Evolutionary conservation across 2,329 filamentous ascomycete species (phyloP), one percentile per base, ranked within the genome.

Genomic region (Pyrenophora seminiperda): DNA sequence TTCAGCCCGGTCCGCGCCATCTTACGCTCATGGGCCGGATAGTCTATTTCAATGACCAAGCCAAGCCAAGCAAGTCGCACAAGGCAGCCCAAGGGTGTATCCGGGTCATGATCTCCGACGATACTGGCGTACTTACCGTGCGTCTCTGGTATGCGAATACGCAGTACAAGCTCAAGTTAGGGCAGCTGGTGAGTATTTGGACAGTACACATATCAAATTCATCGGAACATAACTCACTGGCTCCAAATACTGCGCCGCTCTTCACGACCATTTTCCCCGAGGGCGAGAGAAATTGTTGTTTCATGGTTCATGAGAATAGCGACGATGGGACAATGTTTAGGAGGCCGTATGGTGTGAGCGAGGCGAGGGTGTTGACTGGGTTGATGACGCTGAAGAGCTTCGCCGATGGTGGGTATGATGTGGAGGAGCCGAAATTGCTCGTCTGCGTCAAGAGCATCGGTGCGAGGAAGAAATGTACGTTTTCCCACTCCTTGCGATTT

Each of bases 391-490:
- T 86, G 27, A 77, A 78, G 43, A 76, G 75, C 34, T 86, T 83
- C 62, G 70, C 81, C 2, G 73, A 78, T 31, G 79, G 79, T 2
- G 83, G 82, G 0, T 78, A 80, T 47, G 82, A 85, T 65, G 66
- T 82, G 7, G 61, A 69, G 2, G 77, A 78, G 29, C 77, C 73
- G 0, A 82, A 78, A 41, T 70, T 86, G 2, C 72, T 86, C 2
- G 79, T 85, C 0, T 82, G 83, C 41, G 80, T 86, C 3, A 82
- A 82, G 64, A 82, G 79, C 47, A 74, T 86, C 44, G 81, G 82
- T 0, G 74, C 75, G 5, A 76, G 74, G 41, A 82, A 80, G 66
- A 77, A 70, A 51, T 69, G 79, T 81, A 61, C 13, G 59, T 50
- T 19, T 15, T 10, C 22, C 7, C 7, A 27, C 18, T 34, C 15